These are phyloP conservation scores for Cyathus striatus DNA, from an alignment of 768 basidiomycete genomes.

Conservation along the genomic window DNA sequence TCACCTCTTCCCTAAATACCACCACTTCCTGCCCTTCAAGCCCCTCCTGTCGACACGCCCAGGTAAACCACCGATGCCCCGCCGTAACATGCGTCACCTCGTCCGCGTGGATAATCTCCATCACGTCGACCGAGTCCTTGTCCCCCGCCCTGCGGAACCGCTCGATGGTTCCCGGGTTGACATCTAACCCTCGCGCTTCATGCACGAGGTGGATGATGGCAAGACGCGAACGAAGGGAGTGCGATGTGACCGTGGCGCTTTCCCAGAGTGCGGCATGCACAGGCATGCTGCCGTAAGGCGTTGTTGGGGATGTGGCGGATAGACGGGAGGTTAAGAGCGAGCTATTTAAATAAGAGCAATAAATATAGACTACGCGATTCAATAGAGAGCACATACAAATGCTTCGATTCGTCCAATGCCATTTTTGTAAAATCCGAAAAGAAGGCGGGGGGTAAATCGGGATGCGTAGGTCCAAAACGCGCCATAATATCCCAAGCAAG, in stretches of 20 bases:
- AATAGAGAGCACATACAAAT: conserved; percentile 42
- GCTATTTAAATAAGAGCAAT: conserved; percentile 17
- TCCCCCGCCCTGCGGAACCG: conserved; percentile 66
- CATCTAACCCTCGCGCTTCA: conserved; percentile 79
- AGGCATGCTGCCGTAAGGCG: conserved; percentile 68
- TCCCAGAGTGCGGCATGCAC: conserved; percentile 82
- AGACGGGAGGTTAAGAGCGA: conserved; percentile 61
- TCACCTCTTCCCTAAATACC: conserved; percentile 69
- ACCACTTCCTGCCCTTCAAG: conserved; percentile 46
- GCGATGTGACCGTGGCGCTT: conserved; percentile 61
- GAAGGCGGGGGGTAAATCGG: conserved; percentile 64
- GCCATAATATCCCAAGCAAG: conserved; percentile 87
- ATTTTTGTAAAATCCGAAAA: conserved; percentile 82
- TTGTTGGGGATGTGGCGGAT: conserved; percentile 52
- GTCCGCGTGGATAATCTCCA: conserved; percentile 77
- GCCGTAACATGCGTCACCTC: conserved; percentile 81
- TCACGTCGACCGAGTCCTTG: conserved; percentile 54
- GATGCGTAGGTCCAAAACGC: conserved; percentile 60
- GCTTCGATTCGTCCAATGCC: conserved; percentile 83
- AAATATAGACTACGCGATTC: neutral
- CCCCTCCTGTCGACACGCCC: conserved; percentile 54
- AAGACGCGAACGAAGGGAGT: conserved; percentile 65
- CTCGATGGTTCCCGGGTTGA: conserved; percentile 77
- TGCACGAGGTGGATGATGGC: conserved; percentile 86
- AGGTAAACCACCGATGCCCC: conserved; percentile 82